phyloP scores from a whole-genome alignment of 208 protist genomes.

The Leishmania arabica region DNA sequence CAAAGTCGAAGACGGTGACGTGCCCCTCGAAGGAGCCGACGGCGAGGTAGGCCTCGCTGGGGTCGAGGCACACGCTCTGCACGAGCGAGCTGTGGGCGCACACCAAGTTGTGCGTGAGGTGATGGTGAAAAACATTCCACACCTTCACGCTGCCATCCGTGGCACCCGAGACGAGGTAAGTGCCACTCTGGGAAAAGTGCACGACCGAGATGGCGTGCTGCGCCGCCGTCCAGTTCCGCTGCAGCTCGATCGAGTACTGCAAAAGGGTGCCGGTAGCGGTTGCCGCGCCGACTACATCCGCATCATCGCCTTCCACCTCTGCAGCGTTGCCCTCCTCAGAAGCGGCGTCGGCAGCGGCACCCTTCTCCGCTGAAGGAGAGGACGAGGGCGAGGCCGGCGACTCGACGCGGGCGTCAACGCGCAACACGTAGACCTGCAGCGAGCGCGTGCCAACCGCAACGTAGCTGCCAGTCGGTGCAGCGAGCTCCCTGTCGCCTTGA shows the following conservation, averaged over 20 bases:
- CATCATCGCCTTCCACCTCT: background rate
- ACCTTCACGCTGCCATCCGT: constrained; percentile 88
- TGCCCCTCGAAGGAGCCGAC: constrained; percentile 86
- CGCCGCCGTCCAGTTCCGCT: constrained; percentile 81
- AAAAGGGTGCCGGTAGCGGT: background rate
- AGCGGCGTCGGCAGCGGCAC: background rate
- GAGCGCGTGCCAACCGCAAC: constrained; percentile 80
- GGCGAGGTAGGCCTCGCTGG: constrained; percentile 59
- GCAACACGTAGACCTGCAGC: constrained; percentile 82
- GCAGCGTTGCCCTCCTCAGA: background rate
- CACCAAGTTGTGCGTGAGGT: constrained; percentile 89
- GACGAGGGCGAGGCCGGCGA: background rate
- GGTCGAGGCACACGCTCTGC: constrained; percentile 69
- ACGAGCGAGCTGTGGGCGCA: constrained; percentile 55
- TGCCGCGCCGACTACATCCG: constrained; percentile 1
- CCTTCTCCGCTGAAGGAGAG: background rate
- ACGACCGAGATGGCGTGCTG: constrained; percentile 89
- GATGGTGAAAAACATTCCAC: constrained; percentile 90
- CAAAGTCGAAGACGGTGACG: constrained; percentile 85
- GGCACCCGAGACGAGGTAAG: constrained; percentile 75
- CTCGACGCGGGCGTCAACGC: constrained; percentile 44
- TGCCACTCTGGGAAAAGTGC: constrained; percentile 68
- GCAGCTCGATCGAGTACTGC: constrained; percentile 38
- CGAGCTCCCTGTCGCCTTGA: constrained; percentile 18
- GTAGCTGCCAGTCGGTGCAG: constrained; percentile 65